A percentile compares a stretch with the other conserved stretches of the same genome.
phyloP scores from a whole-genome alignment of 31 red algal genomes.

The Asparagopsis taxiformis region DNA sequence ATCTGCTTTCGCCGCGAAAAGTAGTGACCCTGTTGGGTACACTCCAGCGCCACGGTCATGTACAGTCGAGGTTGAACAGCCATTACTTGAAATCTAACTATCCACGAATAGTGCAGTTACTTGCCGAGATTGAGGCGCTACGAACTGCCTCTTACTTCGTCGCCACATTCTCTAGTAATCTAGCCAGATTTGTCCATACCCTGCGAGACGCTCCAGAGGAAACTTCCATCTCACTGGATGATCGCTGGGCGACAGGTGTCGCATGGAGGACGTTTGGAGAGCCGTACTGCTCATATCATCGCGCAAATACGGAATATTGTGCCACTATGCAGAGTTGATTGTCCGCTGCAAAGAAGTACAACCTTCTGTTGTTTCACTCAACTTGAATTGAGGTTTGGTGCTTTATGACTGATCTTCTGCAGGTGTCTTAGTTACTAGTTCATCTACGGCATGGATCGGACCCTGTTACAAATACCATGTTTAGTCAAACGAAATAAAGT shows the following conservation, averaged over 20 bases:
- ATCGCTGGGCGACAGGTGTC: slow-evolving; percentile 57
- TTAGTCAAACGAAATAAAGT: slow-evolving; percentile 6
- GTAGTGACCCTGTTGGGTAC: slow-evolving; percentile 17
- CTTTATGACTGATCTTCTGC: slow-evolving; percentile 27
- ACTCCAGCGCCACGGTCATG: slow-evolving; percentile 21
- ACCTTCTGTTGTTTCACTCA: neutral
- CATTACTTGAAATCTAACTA: slow-evolving; percentile 4
- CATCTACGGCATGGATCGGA: slow-evolving; percentile 70
- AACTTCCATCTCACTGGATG: slow-evolving; percentile 46
- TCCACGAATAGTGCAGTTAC: slow-evolving; percentile 32
- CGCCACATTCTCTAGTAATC: slow-evolving; percentile 61
- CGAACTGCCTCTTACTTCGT: slow-evolving; percentile 34
- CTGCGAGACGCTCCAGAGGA: slow-evolving; percentile 21
- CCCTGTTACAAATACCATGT: slow-evolving; percentile 1
- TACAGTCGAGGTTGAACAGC: slow-evolving; percentile 25
- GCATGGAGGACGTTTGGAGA: slow-evolving; percentile 60
- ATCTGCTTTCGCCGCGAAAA: slow-evolving; percentile 15
- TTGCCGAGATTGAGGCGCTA: slow-evolving; percentile 55
- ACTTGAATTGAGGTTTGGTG: neutral
- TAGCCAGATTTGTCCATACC: slow-evolving; percentile 55
- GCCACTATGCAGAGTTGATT: neutral
- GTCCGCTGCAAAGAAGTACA: neutral
- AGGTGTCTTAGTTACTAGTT: slow-evolving; percentile 54
- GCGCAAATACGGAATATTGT: slow-evolving; percentile 37
- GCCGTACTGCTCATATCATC: slow-evolving; percentile 33